phyloP scores from a whole-genome alignment of 2,329 filamentous ascomycete species.

The Colletotrichum spinosum region DNA sequence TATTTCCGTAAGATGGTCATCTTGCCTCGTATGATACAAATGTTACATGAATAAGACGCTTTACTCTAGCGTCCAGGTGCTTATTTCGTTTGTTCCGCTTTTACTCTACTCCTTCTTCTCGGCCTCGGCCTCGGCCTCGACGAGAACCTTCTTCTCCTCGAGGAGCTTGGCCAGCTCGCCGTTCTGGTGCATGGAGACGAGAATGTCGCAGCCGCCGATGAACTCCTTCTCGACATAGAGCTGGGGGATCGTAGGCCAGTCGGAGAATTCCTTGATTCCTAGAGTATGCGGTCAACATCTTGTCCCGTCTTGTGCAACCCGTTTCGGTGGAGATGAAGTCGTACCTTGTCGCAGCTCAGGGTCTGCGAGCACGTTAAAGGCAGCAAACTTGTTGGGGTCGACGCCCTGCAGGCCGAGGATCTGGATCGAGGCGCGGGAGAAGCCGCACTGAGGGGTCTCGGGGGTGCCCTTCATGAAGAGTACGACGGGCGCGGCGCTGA shows the following conservation, averaged over 20 bases:
- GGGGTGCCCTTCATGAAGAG: slow-evolving; percentile 99
- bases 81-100: background rate
- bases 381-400: slow-evolving; percentile 95
- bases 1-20: slow-evolving; percentile 6
- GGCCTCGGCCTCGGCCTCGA: slow-evolving; percentile 61
- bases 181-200: slow-evolving; percentile 97
- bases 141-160: slow-evolving; percentile 89
- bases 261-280: slow-evolving; percentile 99
- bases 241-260: slow-evolving; percentile 99
- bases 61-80: background rate
- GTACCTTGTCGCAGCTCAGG: slow-evolving; percentile 83
- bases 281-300: slow-evolving; percentile 27
- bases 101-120: slow-evolving; percentile 48
- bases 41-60: slow-evolving; percentile 31
- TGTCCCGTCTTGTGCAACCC: background rate
- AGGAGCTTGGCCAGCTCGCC: slow-evolving; percentile 92
- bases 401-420: slow-evolving; percentile 95
- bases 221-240: slow-evolving; percentile 97
- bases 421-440: slow-evolving; percentile 94
- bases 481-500: slow-evolving; percentile 89
- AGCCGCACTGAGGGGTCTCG: slow-evolving; percentile 95
- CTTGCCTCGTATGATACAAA: slow-evolving; percentile 32
- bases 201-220: slow-evolving; percentile 95
- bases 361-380: slow-evolving; percentile 97
- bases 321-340: slow-evolving; percentile 39